Percentiles rank a stretch among this genome's conserved stretches.
phyloP scores from a whole-genome alignment of 176 grass and related monocot genomes.

The Chloris gayana region DNA sequence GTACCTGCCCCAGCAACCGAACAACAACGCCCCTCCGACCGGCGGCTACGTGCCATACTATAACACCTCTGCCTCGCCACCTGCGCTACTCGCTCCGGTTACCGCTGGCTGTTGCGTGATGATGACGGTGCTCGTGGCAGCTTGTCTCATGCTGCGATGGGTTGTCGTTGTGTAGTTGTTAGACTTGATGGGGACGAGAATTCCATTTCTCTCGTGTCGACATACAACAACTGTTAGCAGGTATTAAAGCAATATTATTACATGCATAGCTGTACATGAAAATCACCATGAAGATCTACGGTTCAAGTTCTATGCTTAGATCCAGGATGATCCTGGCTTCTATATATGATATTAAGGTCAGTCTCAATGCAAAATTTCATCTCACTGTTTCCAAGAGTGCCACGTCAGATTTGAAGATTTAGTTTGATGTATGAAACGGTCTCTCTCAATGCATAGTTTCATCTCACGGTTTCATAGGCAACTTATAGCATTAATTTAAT shows the following conservation, averaged over 20 bases:
- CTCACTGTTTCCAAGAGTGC: no score
- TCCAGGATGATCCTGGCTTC: no score
- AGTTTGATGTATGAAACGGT: no score
- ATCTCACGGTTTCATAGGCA: no score
- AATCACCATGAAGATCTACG: no score
- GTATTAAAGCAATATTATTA: background rate
- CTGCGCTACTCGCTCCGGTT: background rate
- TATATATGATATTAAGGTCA: no score
- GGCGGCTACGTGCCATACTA: conserved; percentile 43
- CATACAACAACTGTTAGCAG: background rate
- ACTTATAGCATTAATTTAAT: no score
- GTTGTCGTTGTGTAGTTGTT: background rate
- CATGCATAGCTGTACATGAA: no score
- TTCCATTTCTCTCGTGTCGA: background rate
- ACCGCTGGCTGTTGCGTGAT: background rate
- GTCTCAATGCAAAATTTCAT: no score
- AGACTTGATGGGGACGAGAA: background rate
- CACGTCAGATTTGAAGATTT: no score
- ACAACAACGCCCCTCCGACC: conserved; percentile 25
- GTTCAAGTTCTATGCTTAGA: no score
- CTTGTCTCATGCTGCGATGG: conserved; percentile 8
- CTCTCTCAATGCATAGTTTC: no score
- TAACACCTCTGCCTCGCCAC: conserved; percentile 39
- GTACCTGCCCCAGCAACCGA: conserved; percentile 38
- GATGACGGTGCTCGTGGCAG: background rate